A percentile compares a stretch with the other conserved stretches of the same genome.
Evolutionary conservation across 352 stramenopile genomes (phyloP).

Genomic region (Phytopythium vexans): DNA sequence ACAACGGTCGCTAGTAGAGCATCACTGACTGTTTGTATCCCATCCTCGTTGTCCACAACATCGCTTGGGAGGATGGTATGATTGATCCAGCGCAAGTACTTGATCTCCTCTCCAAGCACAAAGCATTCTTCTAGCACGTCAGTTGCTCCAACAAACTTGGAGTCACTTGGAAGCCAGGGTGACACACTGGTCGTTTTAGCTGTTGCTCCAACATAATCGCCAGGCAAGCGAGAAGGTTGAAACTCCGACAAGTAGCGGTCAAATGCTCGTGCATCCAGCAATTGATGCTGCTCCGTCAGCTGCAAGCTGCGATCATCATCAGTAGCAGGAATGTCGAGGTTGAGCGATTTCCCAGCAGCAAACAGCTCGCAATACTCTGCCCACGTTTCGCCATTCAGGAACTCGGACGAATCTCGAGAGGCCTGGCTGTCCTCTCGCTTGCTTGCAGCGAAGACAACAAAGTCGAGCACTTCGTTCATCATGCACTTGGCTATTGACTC

Average conservation of each 20-base stretch:
- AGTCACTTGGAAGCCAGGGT: conserved; percentile 28
- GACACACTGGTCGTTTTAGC: conserved; percentile 14
- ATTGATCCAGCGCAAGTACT: conserved; percentile 60
- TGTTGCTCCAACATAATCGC: conserved; percentile 18
- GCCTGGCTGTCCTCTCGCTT: conserved; percentile 49
- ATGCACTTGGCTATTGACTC: conserved; percentile 34
- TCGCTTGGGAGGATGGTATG: conserved; percentile 1
- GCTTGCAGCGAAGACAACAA: conserved; percentile 47
- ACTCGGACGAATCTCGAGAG: conserved; percentile 24
- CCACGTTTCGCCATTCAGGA: conserved; percentile 49
- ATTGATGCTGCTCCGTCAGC: neutral
- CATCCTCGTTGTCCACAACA: too few species aligned
- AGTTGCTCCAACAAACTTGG: conserved; percentile 40
- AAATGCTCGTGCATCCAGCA: conserved; percentile 21
- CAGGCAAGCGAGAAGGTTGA: conserved; percentile 6
- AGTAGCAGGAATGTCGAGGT: neutral
- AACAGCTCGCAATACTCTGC: conserved; percentile 54
- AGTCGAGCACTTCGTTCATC: conserved; percentile 52
- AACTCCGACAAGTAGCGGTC: conserved; percentile 46
- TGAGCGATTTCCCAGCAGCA: conserved; percentile 10
- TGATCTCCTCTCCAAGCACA: conserved; percentile 55
- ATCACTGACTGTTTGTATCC: neutral
- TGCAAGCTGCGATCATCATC: neutral
- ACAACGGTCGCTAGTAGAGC: too few species aligned
- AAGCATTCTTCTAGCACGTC: conserved; percentile 45